Base-by-base conservation (phyloP, 2,329 filamentous ascomycete genomes). In the Amesomyces nigricolor region DNA sequence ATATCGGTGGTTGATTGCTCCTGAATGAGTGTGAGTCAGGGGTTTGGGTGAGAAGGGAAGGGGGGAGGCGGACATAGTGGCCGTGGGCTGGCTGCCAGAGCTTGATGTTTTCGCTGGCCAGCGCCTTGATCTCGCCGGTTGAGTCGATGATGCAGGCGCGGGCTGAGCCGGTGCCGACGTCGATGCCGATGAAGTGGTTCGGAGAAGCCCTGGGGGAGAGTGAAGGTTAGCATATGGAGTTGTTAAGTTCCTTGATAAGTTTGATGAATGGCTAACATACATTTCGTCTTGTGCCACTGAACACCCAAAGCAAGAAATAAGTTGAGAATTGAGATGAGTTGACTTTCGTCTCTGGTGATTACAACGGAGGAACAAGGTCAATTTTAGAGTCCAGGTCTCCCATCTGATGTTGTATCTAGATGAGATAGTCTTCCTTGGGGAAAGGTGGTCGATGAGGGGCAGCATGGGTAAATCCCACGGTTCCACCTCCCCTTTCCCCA, bases 1-100 rank as follows among this genome's bases (percentile, higher is more conserved):
- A 99, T 99, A 71, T 99, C 89, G 49, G 85, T 89, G 0, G 94
- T 97, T 14, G 92, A 97, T 92, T 99, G 94, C 77, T 99, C 94
- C 91, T 77, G 56, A 14, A 3, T 10, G 6, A n/a, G 30, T 26
- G 39, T 43, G 53, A 49, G 48, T 42, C 16, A 30, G 5, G 40
- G 19, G 11, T n/a, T 8, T 29, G 19, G 30, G 16, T 14, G 8
- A 2, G 19, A 4, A 19, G 19, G 7, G 9, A 16, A 8, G 32
- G 16, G 35, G 9, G 35, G 7, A 2, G n/a, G 66, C 79, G 46
- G 73, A 87, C 86, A 72, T 91, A 91, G 70, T 72, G 69, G 54
- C 86, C 86, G 32, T 80, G 81, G 68, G 89, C 78, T 11, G 87
- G 87, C 71, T 91, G 85, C 88, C 88, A 91, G 47, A 91, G 77